Evolutionary conservation across 352 stramenopile genomes (phyloP).

Genomic region (Globisporangium iwayamae): DNA sequence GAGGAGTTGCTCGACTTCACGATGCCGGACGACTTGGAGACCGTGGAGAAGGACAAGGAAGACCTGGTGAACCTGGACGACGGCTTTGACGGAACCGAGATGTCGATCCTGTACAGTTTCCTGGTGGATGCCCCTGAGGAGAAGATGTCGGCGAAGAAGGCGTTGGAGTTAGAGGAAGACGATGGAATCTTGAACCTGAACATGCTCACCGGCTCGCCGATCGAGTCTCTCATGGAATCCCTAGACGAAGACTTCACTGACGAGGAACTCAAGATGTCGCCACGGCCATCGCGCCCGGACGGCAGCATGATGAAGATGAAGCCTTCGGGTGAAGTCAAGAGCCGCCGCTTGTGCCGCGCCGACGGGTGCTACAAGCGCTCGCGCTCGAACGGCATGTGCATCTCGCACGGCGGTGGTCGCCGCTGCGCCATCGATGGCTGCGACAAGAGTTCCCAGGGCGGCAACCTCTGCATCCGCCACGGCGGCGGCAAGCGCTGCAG

Average conservation of each 20-base stretch:
- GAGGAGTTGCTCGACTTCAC: conserved; percentile 77
- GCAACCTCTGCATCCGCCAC: conserved; percentile 85
- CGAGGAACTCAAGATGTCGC: conserved; percentile 65
- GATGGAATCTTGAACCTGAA: conserved; percentile 80
- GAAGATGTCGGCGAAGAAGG: conserved; percentile 38
- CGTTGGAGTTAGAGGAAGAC: conserved; percentile 40
- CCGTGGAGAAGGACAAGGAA: conserved; percentile 64
- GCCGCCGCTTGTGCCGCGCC: conserved; percentile 63
- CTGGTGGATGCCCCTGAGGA: conserved; percentile 72
- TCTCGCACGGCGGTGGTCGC: conserved; percentile 75
- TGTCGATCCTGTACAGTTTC: conserved; percentile 87
- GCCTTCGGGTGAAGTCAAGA: conserved; percentile 42
- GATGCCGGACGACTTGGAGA: conserved; percentile 55
- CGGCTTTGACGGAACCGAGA: conserved; percentile 81
- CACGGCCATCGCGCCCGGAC: conserved; percentile 23
- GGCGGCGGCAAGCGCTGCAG: conserved; percentile 81
- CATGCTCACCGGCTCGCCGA: conserved; percentile 55
- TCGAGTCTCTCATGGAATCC: conserved; percentile 72
- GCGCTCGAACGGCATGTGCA: conserved; percentile 84
- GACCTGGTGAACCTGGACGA: conserved; percentile 75
- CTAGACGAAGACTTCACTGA: conserved; percentile 68
- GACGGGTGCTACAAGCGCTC: conserved; percentile 85
- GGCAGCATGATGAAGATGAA: conserved; percentile 23
- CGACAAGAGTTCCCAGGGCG: conserved; percentile 77
- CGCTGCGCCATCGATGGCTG: conserved; percentile 77